Evolutionary conservation across 257 asterid species (phyloP).

Genomic region (Solanum phureja): DNA sequence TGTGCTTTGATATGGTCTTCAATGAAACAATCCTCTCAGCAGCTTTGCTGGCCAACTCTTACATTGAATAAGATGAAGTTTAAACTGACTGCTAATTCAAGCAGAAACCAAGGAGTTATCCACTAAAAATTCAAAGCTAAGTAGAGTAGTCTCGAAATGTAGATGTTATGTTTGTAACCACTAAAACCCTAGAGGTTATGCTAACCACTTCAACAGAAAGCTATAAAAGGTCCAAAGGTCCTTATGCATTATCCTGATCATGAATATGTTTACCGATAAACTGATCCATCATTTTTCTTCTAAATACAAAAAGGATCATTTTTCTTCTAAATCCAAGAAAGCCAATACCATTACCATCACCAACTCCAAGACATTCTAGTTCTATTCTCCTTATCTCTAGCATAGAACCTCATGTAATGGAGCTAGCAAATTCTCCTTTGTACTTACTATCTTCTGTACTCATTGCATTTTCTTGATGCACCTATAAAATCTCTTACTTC

Average conservation of each 20-base stretch:
- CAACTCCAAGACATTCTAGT: not conserved
- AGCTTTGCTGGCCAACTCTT: constrained; percentile 80
- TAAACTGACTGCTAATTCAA: constrained; percentile 75
- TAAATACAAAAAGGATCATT: not conserved
- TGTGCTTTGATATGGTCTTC: not conserved
- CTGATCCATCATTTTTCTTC: not conserved
- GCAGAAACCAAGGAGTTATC: constrained; percentile 17
- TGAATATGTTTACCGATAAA: not conserved
- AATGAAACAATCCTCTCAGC: constrained; percentile 32
- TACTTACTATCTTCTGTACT: not conserved
- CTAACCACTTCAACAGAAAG: not conserved
- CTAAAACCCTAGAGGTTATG: not conserved
- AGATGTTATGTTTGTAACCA: not conserved
- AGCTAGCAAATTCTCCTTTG: not conserved
- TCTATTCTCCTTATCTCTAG: not conserved
- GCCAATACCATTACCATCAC: not conserved
- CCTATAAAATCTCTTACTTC: not conserved
- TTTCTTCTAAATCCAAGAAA: not conserved
- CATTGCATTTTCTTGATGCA: not conserved
- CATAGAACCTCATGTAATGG: not conserved
- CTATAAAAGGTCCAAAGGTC: not conserved
- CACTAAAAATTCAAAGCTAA: not conserved
- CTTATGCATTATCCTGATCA: not conserved
- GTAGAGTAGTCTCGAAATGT: not conserved
- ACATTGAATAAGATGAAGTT: constrained; percentile 72